A percentile compares a stretch with the other conserved stretches of the same genome.
Conservation (phyloP, 805 yeast species). For the Lachancea sp. region DNA sequence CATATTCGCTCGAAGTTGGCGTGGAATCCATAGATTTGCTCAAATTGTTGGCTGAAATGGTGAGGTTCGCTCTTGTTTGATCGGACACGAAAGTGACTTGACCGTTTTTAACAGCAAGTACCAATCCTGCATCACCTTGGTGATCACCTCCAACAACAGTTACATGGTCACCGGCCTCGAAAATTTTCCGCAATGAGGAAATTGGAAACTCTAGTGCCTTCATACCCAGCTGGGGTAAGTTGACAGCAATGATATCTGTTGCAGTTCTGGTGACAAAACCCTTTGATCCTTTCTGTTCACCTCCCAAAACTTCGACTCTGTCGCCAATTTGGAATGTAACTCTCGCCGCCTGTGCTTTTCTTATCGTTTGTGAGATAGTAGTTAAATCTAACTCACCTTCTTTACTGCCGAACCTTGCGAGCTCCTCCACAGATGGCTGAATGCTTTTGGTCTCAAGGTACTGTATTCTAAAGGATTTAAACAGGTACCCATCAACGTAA, state of each 20-base stretch:
- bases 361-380: slow-evolving; percentile 79
- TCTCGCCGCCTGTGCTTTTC: slow-evolving; percentile 49
- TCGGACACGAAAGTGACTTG: slow-evolving; percentile 87
- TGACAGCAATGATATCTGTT: slow-evolving; percentile 53
- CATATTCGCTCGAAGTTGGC: slow-evolving; percentile 70
- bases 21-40: slow-evolving; percentile 87
- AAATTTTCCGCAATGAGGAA: slow-evolving; percentile 74
- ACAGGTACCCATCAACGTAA: slow-evolving; percentile 80
- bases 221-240: slow-evolving; percentile 42
- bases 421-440: slow-evolving; percentile 81
- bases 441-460: slow-evolving; percentile 75
- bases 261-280: slow-evolving; percentile 70
- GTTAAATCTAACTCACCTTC: slow-evolving; percentile 87
- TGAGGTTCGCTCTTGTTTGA: slow-evolving; percentile 78
- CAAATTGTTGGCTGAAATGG: slow-evolving; percentile 87
- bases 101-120: slow-evolving; percentile 72
- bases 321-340: slow-evolving; percentile 86
- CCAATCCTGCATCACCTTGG: slow-evolving; percentile 90
- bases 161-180: slow-evolving; percentile 90
- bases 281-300: slow-evolving; percentile 86
- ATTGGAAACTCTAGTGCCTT: slow-evolving; percentile 73
- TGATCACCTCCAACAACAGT: slow-evolving; percentile 88
- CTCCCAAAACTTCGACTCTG: slow-evolving; percentile 81
- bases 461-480: slow-evolving; percentile 79
- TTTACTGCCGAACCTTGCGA: slow-evolving; percentile 70